Base-by-base conservation (phyloP, 306 rosid genomes). In the Oxytropis ochrocephala region DNA sequence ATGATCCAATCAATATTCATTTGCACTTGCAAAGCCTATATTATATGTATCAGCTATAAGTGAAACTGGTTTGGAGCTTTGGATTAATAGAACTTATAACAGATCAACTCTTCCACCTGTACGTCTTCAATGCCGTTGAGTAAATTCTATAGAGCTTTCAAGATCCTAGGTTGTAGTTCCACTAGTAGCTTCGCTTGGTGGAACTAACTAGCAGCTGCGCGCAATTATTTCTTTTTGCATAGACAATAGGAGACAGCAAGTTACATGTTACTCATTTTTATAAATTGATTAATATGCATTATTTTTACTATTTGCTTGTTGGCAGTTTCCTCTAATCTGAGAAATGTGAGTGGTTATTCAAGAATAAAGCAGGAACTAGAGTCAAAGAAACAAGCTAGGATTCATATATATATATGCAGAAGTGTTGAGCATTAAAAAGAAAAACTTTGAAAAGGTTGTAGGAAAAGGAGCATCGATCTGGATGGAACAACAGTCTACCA, bases 401-500 rank as follows among this genome's bases (percentile, higher is more conserved):
- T n/a, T n/a, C n/a, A n/a, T n/a, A n/a, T n/a, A n/a, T n/a, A n/a
- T n/a, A n/a, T 87, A 83, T 50, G 42, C 75, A 6, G 89, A 89
- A 47, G 74, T 87, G 49, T 39, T 65, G 24, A 68, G 59, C 24
- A 75, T 85, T 6, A 85, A 85, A 55, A 75, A 85, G 51, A 75
- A 44, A 72, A 82, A 85, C 63, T 80, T 82, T 17, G 78, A 39
- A 73, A 80, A 27, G 53, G 35, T 78, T 77, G 74, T 83, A 10
- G 84, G 90, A 8, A 77, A 80, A 75, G 90, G 90, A 18, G 90
- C 80, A 64, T 78, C 75, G n/a, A n/a, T n/a, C n/a, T n/a, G n/a
- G n/a, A n/a, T 69, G 87, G 80, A 75, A 75, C 43, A 75, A 75
- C 43, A 47, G 90, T 85, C 7, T 83, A 85, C 72, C 67, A 78